phyloP scores from a whole-genome alignment of 345 rosid genomes.

The Eucalyptus coolabah region DNA sequence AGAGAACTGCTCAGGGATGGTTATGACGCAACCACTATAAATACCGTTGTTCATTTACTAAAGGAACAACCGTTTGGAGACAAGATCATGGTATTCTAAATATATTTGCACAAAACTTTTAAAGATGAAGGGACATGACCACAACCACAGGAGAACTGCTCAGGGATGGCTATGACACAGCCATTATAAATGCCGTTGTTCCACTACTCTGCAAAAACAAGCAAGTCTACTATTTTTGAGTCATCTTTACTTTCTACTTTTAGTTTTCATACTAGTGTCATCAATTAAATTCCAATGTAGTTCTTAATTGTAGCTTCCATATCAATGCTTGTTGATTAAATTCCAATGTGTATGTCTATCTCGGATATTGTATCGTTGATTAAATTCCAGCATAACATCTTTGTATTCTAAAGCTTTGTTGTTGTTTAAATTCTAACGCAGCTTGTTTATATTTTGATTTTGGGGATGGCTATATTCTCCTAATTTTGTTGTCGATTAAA shows the following conservation, averaged over 20 bases:
- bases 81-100: not conserved
- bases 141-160: not conserved
- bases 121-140: not conserved
- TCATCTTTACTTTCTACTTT: not conserved
- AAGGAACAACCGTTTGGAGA: not conserved
- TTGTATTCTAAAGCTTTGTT: too few relatives aligned
- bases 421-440: too few relatives aligned
- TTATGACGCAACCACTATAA: not conserved
- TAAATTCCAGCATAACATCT: too few relatives aligned
- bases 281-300: too few relatives aligned
- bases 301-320: too few relatives aligned
- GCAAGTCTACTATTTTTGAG: not conserved
- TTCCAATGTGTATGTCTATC: too few relatives aligned
- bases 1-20: not conserved
- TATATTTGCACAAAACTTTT: not conserved
- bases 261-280: too few relatives aligned
- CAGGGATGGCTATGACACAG: not conserved
- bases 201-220: not conserved
- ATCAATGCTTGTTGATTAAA: too few relatives aligned
- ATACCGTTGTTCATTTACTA: not conserved
- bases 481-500: too few relatives aligned
- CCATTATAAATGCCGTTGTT: not conserved
- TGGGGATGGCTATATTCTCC: too few relatives aligned
- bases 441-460: too few relatives aligned
- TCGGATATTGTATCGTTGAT: rapidly evolving